These are phyloP conservation scores for Corymbia maculata DNA, from an alignment of 345 rosid species.

Conservation along the genomic window DNA sequence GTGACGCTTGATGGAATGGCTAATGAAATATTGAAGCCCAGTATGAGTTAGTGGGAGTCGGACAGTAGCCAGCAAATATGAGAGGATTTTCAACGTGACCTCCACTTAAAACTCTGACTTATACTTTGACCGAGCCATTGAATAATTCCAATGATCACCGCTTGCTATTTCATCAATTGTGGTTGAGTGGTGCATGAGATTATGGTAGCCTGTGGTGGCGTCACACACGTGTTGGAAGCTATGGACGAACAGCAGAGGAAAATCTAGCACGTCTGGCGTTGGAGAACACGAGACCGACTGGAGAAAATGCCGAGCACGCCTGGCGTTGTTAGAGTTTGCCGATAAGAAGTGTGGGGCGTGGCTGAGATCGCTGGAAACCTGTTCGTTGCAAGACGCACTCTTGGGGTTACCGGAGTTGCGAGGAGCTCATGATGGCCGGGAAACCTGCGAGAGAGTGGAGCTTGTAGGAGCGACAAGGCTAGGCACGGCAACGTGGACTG, in stretches of 20 bases:
- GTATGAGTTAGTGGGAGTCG: not conserved
- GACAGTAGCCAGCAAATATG: rapidly evolving
- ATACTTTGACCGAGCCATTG: not conserved
- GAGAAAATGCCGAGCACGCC: not conserved
- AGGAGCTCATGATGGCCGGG: no score
- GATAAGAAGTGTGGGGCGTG: no score
- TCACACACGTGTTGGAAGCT: not conserved
- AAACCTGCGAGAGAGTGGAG: no score
- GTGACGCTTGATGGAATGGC: not conserved
- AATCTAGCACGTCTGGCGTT: not conserved
- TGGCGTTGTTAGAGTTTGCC: no score
- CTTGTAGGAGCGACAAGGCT: no score
- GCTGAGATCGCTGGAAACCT: no score
- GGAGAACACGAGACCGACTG: not conserved
- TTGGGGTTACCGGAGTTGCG: no score
- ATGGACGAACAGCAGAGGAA: not conserved
- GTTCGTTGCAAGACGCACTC: no score
- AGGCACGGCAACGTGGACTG: no score
- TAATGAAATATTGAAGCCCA: not conserved
- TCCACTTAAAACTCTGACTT: not conserved
- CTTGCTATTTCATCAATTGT: not conserved
- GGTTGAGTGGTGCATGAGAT: not conserved
- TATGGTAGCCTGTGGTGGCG: not conserved
- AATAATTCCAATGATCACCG: not conserved
- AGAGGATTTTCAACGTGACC: not conserved